Base-by-base conservation (phyloP, 1,284 basidiomycete genomes). In the Trametes polyzona region DNA sequence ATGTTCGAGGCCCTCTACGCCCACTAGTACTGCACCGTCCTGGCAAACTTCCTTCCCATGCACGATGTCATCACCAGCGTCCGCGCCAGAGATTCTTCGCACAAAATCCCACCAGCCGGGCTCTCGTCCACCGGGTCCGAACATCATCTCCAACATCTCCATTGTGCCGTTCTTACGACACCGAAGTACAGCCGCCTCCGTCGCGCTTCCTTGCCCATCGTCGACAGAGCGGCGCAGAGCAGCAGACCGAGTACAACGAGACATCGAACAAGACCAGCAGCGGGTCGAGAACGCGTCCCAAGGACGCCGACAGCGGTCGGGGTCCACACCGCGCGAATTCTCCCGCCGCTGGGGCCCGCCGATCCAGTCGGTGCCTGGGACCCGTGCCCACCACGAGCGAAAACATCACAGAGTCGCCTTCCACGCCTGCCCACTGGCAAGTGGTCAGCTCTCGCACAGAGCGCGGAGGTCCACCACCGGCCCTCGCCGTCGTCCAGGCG, bases 191-290 rank as follows among this genome's bases (percentile, higher is more conserved):
- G n/a, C n/a, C n/a, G n/a, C n/a, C n/a, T n/a, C n/a, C n/a, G n/a
- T n/a, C 23, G 4, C 43, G 29, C 46, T 37, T 37, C 46, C 46
- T 24, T 47, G 36, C 46, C 46, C 46, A 47, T 17, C 46, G 46
- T 23, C 23, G 23, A 12, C 16, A 47, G 46, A 36, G 41, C 41
- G 41, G 41, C 26, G 41, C 24, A 37, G 11, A 12, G 8, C 46
- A 4, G 46, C 33, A 47, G 24, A 47, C 36, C 16, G 33, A 47
- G 27, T 1, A 8, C 11, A 27, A 36, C 17, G 46, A 36, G n/a
- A 17, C n/a, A 19, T 8, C n/a, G 41, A 42, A 29, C 24, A 17
- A 19, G 8, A 10, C 10, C 19, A 9, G 21, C 7, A 11, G 23
- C 3, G 23, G 40, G 12, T 19, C 39, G n/a, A 7, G 40, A 27